Base-by-base conservation (phyloP, 2,329 filamentous ascomycete genomes). In the Colletotrichum chrysophilum region DNA sequence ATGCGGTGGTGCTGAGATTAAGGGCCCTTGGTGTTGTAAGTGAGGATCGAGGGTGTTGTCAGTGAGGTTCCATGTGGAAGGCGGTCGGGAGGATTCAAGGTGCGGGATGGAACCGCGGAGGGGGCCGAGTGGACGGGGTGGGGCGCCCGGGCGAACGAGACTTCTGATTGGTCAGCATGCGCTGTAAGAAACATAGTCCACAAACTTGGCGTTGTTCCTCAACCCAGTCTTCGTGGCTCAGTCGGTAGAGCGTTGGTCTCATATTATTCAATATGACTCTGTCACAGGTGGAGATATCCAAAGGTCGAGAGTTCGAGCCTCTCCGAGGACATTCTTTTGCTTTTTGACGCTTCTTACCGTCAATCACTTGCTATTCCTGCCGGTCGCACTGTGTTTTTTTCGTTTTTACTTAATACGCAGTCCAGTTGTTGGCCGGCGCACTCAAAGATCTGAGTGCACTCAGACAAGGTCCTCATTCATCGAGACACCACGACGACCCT, bases 251-350 rank as follows among this genome's bases (percentile, higher is more conserved):
- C 74, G 74, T 73, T 75, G 74, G 74, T 75, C 74, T 75, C 74
- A 75, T 75, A 75, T 65, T 26, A n/a, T 1, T 30, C 2, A 16
- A 60, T 73, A 75, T 74, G 74, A 75, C 70, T 28, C 70, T 68
- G 14, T 28, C 7, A 0, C 9, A 61, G 64, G 12, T 16, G 43
- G 70, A 48, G 73, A 73, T 0, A 75, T 75, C 73, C 73, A 75
- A 75, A 75, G 74, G 74, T 75, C 74, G 74, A 64, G 66, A 75
- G 74, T 75, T 75, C 74, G 74, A 75, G 70, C 74, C 74, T 75
- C 66, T 64, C 74, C 52, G 66, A 64, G 74, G 74, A 74, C 74
- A 75, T 21, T 21, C 1, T 73, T 73, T 36, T 38, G 14, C 3
- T 43, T 32, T 32, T 34, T 16, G 18, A 56, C 21, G 21, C 21